Evolutionary conservation across 495 filamentous ascomycete species (phyloP), one percentile per base, ranked within the genome.

Genomic region (Annulohypoxylon stygium): DNA sequence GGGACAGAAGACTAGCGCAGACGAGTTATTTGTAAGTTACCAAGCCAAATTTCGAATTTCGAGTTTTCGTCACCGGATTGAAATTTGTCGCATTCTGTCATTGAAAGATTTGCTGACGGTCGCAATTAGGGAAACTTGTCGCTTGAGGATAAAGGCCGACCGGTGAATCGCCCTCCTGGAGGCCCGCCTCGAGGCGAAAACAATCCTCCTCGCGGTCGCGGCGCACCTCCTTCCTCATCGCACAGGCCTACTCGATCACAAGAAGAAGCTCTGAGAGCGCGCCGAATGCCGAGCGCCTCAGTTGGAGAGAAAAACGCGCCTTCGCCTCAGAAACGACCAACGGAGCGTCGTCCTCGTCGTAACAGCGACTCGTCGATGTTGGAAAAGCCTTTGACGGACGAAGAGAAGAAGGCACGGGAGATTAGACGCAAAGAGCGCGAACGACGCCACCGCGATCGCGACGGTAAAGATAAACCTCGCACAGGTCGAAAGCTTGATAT

Each of bases 331-430:
- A 80, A 78, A 67, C 76, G 75, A 20, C 65, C 78, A 4, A 23
- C 58, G 30, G 83, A 86, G 3, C 83, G 87, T 63, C 89, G 92
- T 50, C 88, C 88, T 8, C 89, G 97, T 73, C 91, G 95, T 55
- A 98, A 98, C 80, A 98, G 96, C 2, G 97, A 98, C 64, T 97
- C 96, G 0, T 99, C 97, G 0, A 86, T 96, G 57, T 88, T 93
- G 79, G 93, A 94, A 30, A 90, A 87, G 77, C 85, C 85, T 0
- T 78, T 93, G 65, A 86, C 89, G 45, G 93, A 96, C 34, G 93
- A 93, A 59, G 93, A 97, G 77, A 88, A 86, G 67, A 91, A 91
- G 66, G 83, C 90, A 33, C 89, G 91, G 18, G 95, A 97, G 67
- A 83, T 88, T 69, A 86, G 88, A 70, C 88, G 89, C 26, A 90